Base-by-base conservation (phyloP, 176 grass and related monocot genomes). In the Lolium rigidum region DNA sequence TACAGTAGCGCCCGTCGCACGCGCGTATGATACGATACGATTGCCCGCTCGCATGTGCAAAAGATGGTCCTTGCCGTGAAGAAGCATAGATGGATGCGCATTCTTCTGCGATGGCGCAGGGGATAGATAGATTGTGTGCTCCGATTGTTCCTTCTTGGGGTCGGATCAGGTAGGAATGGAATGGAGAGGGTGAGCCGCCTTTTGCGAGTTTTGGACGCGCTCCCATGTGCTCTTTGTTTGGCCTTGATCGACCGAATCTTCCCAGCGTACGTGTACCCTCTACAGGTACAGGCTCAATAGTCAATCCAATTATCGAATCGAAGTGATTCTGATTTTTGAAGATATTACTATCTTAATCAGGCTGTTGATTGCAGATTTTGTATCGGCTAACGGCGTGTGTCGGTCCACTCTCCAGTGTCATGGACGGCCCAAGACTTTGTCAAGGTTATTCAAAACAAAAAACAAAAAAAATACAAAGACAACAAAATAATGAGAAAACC, bases 11-110 rank as follows among this genome's bases (percentile, higher is more conserved):
- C 60, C 57, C 38, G 9, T 54, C 31, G 37, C 58, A 5, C 35
- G 70, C 70, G 0, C 70, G 38, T 70, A 70, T 12, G 0, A 43
- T n/a, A 44, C 39, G 12, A 44, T 35, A 35, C 31, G 2, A 3
- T 35, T 39, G 70, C 78, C 43, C 78, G 16, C 9, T 4, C 24
- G 63, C 80, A 67, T 90, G 89, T 74, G 89, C 80, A 80, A 79
- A 6, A 43, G 41, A 89, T 82, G 88, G 88, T 86, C 83, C 83
- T 46, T 48, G 49, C n/a, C 75, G 26, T 55, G 26, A 28, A 28
- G 12, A 51, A 4, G 54, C 54, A 64, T 20, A 18, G 44, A 39
- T n/a, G 46, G 48, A 13, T 56, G 16, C 51, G 46, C 51, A 55
- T 55, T 55, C 15, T 16, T 10, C 26, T 82, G 67, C 25, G 9